Base-by-base conservation (phyloP, 176 grass and related monocot species). In the Oryza coarctata region DNA sequence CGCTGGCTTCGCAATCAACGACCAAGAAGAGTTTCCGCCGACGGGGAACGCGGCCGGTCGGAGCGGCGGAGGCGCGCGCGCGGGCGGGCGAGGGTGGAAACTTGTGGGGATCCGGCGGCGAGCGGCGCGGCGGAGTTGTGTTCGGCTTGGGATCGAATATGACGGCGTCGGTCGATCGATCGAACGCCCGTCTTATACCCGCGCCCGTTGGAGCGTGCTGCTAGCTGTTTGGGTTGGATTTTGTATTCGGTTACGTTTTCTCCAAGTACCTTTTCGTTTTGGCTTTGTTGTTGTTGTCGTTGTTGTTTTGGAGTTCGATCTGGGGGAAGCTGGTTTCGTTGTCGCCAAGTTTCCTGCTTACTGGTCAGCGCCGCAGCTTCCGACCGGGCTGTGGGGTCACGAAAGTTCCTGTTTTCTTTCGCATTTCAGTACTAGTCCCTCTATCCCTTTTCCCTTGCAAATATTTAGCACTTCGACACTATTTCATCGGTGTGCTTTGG, bases 171-270 rank as follows among this genome's bases (percentile, higher is more conserved):
- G 3, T 4, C 2, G 39, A 33, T 0, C 7, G 39, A 0, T 41
- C 9, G 32, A 1, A 2, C 20, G 15, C 50, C 17, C 50, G 50
- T 55, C 22, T 58, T 58, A 58, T 58, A 58, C 18, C 49, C 44
- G 14, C 32, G 44, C 44, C 44, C 13, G 44, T 41, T 11, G 13
- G 13, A 15, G 13, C 7, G 11, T 13, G 44, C 38, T 30, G 7
- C 10, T 29, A 22, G 5, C 66, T 17, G 35, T 35, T 6, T 71
- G 2, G 28, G 65, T 62, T 70, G 80, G 61, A 20, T 2, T 14
- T 2, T n/a, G n/a, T n/a, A n/a, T n/a, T n/a, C n/a, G 70, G 65
- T 71, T 85, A 20, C 82, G 71, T 89, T 41, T 26, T 68, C 9
- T 52, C 64, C 82, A 89, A 89, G 87, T 58, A 9, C 18, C 7